Base-by-base conservation (phyloP, 2,329 filamentous ascomycete species). In the Nannizzia gypsea region DNA sequence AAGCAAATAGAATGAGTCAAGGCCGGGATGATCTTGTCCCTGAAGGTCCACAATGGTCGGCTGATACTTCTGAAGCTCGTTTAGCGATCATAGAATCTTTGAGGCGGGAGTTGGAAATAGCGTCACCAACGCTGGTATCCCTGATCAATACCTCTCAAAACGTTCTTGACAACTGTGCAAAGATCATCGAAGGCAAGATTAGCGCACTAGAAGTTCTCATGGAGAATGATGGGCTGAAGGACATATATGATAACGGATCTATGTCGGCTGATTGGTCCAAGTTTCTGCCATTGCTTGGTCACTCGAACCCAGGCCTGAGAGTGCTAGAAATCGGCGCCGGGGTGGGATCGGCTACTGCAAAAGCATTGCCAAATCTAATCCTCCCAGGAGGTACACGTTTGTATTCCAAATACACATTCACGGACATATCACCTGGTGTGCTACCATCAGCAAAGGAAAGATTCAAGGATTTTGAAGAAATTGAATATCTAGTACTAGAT, bases 331-430 rank as follows among this genome's bases (percentile, higher is more conserved):
- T 48, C 24, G 44, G 44, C 2, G 44, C 17, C 2, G 44, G 44
- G 15, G 44, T 48, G 1, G 44, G 44, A 26, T 28, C 44, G 3
- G 9, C 44, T 5, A 48, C 44, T 1, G 44, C 44, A 11, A 48
- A 6, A 24, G 20, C 13, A 3, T 24, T 48, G 4, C 6, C 9
- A 22, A 6, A 5, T 24, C 9, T 48, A 48, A 24, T 20, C 2
- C 44, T 24, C 20, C 17, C 44, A 48, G 44, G 44, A 9, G 20
- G 44, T 9, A 48, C 44, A 13, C 44, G 44, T 26, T 26, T 48
- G 44, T 59, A 40, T 48, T 20, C 13, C 9, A 34, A 26, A 1
- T 66, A 66, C 48, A 61, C 58, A 4, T 67, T 40, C 28, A 57
- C 34, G n/a, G 56, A 57, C 38, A 38, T 44, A 28, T 57, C 56